Percentiles rank a stretch among this genome's conserved stretches.
These are phyloP conservation scores for Neurospora sp. DNA, from an alignment of 495 filamentous ascomycete species.

Conservation along the genomic window DNA sequence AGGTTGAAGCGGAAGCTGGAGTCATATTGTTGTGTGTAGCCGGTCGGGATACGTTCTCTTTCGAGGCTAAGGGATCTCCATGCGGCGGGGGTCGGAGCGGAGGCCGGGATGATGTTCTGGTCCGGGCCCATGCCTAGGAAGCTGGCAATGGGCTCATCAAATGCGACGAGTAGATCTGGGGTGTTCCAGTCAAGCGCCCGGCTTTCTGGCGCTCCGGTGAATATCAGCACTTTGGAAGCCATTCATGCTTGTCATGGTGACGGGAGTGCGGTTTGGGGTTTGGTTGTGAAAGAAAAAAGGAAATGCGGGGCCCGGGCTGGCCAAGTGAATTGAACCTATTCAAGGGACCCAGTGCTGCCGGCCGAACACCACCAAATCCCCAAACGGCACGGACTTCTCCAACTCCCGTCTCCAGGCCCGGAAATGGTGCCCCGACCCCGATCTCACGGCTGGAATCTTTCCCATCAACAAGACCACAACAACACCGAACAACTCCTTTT, in stretches of 20 bases:
- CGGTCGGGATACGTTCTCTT: slow-evolving; percentile 25
- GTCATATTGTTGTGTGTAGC: slow-evolving; percentile 39
- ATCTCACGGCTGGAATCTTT: background rate
- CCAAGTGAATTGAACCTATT: background rate
- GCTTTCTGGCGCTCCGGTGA: slow-evolving; percentile 52
- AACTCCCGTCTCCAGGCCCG: background rate
- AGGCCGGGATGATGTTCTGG: background rate
- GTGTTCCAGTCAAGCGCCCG: slow-evolving; percentile 46
- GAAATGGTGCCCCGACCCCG: background rate
- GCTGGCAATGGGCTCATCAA: slow-evolving; percentile 33
- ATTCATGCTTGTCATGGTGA: slow-evolving; percentile 18
- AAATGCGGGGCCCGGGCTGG: background rate
- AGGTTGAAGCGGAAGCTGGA: slow-evolving; percentile 7
- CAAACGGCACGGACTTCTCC: background rate
- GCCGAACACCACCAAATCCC: background rate
- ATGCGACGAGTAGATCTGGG: slow-evolving; percentile 37
- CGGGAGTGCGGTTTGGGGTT: background rate
- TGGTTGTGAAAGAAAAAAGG: background rate
- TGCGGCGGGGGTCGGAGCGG: slow-evolving; percentile 19
- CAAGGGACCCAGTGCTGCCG: background rate
- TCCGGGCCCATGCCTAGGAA: slow-evolving; percentile 26
- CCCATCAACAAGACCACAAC: no score
- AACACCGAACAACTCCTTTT: background rate
- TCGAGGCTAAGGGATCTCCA: slow-evolving; percentile 41
- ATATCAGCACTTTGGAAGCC: slow-evolving; percentile 43